A percentile compares a stretch with the other conserved stretches of the same genome.
phyloP scores from a whole-genome alignment of 2,329 filamentous ascomycete species.

The Aplosporella prunicola region DNA sequence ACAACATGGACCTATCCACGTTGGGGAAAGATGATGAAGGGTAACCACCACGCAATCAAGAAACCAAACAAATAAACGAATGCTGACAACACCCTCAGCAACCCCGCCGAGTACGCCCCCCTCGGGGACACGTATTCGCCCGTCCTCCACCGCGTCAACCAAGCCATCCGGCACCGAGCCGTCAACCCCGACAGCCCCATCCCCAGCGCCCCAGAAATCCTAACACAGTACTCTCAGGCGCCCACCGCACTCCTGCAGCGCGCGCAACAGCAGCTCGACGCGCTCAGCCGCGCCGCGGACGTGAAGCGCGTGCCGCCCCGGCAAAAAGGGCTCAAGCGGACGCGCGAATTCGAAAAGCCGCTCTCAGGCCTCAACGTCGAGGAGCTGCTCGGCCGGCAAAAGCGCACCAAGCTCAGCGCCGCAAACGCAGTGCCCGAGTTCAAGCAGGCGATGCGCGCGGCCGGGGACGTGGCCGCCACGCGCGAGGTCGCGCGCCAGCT shows the following conservation, averaged over 20 bases:
- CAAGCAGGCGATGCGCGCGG: slow-evolving; percentile 61
- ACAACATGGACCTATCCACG: slow-evolving; percentile 77
- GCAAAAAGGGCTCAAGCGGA: slow-evolving; percentile 59
- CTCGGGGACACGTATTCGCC: slow-evolving; percentile 73
- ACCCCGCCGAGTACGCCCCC: slow-evolving; percentile 58
- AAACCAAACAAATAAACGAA: not conserved
- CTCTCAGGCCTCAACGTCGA: slow-evolving; percentile 85
- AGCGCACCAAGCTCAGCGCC: slow-evolving; percentile 46
- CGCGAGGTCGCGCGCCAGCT: slow-evolving; percentile 65
- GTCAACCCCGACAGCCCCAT: slow-evolving; percentile 59
- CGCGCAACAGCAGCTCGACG: slow-evolving; percentile 49
- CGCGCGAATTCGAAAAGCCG: slow-evolving; percentile 62
- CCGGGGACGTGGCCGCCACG: slow-evolving; percentile 51
- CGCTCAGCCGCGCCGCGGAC: slow-evolving; percentile 59
- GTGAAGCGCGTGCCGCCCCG: slow-evolving; percentile 85
- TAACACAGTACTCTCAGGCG: slow-evolving; percentile 65
- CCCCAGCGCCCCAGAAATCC: slow-evolving; percentile 50
- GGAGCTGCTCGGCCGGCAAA: slow-evolving; percentile 58
- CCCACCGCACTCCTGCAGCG: slow-evolving; percentile 54
- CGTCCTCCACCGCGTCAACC: slow-evolving; percentile 76
- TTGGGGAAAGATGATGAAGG: slow-evolving; percentile 63
- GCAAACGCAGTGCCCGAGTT: slow-evolving; percentile 85
- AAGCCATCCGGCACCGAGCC: slow-evolving; percentile 75
- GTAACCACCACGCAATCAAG: slow-evolving; percentile 28
- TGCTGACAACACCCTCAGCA: slow-evolving; percentile 26